Base-by-base conservation (phyloP, 78 protist species). In the Anaeramoeba flamelloides region DNA sequence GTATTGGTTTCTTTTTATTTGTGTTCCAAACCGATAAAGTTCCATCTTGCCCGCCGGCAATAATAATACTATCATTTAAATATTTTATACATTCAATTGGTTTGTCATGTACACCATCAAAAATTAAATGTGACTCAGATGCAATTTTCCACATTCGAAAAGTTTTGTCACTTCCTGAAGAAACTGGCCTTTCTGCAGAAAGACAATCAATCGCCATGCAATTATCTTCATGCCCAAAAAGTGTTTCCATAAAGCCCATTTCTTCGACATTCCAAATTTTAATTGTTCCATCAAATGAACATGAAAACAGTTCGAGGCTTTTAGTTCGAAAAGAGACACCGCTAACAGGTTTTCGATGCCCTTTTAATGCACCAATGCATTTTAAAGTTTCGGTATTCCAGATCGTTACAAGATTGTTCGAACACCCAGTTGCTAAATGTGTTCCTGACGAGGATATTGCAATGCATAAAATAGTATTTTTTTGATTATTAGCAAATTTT, bases 241-340 rank as follows among this genome's bases (percentile, higher is more conserved):
- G 90, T 37, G 94, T 86, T 22, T 91, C 94, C 34, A 91, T 86
- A 74, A 85, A 91, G 34, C 90, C 82, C 91, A 88, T 85, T 36
- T 86, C 86, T 31, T 76, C 78, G 40, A 86, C 77, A 82, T 91
- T 85, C 94, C 94, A 91, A 1, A 91, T 75, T 36, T 87, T 88
- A 33, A 91, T 30, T 8, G 92, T 91, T 39, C 94, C 83, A 69
- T 91, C 94, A 33, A 82, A 38, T 32, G 88, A 82, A 4, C 87
- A 87, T 36, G 87, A 77, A 74, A 81, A 91, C 37, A 91, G 81
- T 39, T 84, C 82, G 76, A 86, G 86, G 0, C 91, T 75, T 32
- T 81, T 85, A 79, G 82, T 76, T 41, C 91, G 81, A 75, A 89
- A 91, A 1, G 90, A 75, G 69, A 89, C 77, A 38, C 88, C 88